A percentile compares a stretch with the other conserved stretches of the same genome.
These are phyloP conservation scores for Streptanthus diversifolius DNA, from an alignment of 345 rosid genomes.

Conservation along the genomic window DNA sequence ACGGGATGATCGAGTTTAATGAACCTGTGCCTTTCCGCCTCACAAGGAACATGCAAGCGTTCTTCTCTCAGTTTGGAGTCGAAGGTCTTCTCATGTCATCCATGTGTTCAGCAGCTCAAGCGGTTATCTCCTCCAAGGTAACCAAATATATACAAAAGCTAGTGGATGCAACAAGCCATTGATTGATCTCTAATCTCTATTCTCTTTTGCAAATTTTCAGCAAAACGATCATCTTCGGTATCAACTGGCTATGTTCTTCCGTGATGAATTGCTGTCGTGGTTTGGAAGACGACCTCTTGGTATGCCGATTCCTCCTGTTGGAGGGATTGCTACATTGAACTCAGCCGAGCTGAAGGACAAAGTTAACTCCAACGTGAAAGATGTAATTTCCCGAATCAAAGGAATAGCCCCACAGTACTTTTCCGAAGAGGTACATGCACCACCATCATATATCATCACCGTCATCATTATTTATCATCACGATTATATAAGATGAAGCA, in stretches of 20 bases:
- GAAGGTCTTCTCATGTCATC: constrained; percentile 87
- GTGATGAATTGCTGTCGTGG: constrained; percentile 90
- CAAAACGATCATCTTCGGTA: constrained; percentile 89
- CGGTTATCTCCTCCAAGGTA: constrained; percentile 51
- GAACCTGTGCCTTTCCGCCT: constrained; percentile 97
- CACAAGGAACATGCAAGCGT: constrained; percentile 93
- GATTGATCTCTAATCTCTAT: not conserved
- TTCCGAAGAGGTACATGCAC: constrained; percentile 71
- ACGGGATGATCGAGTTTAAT: constrained; percentile 78
- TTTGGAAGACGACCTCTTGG: constrained; percentile 93
- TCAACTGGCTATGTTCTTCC: constrained; percentile 96
- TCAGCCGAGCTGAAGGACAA: constrained; percentile 70
- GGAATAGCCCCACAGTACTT: constrained; percentile 74
- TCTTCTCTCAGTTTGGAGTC: constrained; percentile 86
- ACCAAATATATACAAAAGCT: not conserved
- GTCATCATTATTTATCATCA: not conserved
- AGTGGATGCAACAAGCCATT: not conserved
- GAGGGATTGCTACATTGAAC: constrained; percentile 63
- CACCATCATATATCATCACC: constrained; percentile 1
- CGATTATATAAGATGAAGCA: not conserved
- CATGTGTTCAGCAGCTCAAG: constrained; percentile 90
- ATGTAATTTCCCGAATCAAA: constrained; percentile 62
- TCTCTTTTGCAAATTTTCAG: constrained; percentile 48
- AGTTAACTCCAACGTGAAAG: constrained; percentile 72
- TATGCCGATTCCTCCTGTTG: constrained; percentile 49